These are phyloP conservation scores for Venustampulla echinocandica DNA, from an alignment of 495 filamentous ascomycete species.

Conservation along the genomic window DNA sequence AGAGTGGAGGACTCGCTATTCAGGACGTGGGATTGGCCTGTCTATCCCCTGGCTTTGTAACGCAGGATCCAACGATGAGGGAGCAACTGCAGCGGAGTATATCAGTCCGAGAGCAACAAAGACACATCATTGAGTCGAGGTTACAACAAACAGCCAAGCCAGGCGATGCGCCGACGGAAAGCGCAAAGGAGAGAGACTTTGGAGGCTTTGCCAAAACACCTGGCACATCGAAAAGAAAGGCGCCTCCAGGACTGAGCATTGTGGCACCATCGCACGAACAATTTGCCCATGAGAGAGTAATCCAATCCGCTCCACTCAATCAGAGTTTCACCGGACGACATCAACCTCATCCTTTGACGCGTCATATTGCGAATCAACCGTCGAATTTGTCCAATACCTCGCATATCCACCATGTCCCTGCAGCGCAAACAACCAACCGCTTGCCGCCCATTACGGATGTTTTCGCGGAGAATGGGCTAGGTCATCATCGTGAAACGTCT, in stretches of 20 bases:
- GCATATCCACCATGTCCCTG: constrained; percentile 86
- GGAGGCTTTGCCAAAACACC: constrained; percentile 57
- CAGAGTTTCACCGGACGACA: constrained; percentile 91
- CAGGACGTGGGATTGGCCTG: constrained; percentile 93
- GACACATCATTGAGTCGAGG: constrained; percentile 87
- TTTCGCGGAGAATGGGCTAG: constrained; percentile 75
- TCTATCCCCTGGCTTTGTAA: constrained; percentile 89
- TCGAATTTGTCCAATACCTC: constrained; percentile 79
- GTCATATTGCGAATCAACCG: constrained; percentile 76
- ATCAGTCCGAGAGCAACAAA: constrained; percentile 86
- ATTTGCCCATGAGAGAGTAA: constrained; percentile 91
- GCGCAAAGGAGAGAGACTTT: constrained; percentile 43
- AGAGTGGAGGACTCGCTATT: constrained; percentile 63
- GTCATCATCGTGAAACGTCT: constrained; percentile 35
- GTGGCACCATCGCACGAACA: constrained; percentile 93
- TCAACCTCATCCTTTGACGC: constrained; percentile 69
- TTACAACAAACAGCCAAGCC: constrained; percentile 79
- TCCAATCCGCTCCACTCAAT: constrained; percentile 93
- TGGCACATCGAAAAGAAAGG: constrained; percentile 60
- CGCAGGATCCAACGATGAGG: constrained; percentile 91
- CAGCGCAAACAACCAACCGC: constrained; percentile 82
- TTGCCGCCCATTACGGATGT: constrained; percentile 93
- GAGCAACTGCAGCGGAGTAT: constrained; percentile 92
- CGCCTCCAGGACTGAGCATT: constrained; percentile 86
- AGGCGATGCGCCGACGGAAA: constrained; percentile 42